Evolutionary conservation across 164 flowering plant genomes (phyloP).

Genomic region (Umbilicus rupestris): DNA sequence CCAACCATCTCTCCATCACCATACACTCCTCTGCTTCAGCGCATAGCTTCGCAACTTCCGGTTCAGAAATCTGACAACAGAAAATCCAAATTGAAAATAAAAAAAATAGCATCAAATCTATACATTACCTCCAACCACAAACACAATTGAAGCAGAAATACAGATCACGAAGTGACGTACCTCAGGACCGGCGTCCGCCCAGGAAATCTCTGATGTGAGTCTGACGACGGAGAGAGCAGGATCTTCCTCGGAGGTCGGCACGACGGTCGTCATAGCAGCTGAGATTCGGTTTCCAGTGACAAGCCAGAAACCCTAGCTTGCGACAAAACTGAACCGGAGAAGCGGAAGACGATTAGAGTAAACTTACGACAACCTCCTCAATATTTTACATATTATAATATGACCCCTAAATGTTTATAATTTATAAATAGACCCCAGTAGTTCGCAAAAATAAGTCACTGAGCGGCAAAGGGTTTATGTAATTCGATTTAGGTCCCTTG

Average conservation of each 20-base stretch:
- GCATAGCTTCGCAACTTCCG: conserved; percentile 52
- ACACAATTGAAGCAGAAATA: background rate
- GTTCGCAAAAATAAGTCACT: no score
- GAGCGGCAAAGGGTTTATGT: no score
- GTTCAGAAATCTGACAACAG: conserved; percentile 57
- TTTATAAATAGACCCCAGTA: background rate
- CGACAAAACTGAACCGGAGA: no score
- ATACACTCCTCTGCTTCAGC: conserved; percentile 77
- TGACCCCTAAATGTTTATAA: no score
- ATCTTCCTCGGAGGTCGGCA: conserved; percentile 81
- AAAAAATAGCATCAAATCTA: background rate
- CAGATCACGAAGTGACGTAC: conserved; percentile 21
- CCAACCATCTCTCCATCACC: conserved; percentile 63
- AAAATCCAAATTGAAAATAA: background rate
- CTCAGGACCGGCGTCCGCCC: conserved; percentile 98
- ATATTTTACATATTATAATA: no score
- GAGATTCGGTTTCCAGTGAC: background rate
- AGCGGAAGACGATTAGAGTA: no score
- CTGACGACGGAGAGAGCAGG: conserved; percentile 71
- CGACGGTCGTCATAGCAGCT: conserved; percentile 61
- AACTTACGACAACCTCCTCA: no score
- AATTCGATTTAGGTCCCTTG: background rate
- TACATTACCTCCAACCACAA: background rate
- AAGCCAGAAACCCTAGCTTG: conserved; percentile 5
- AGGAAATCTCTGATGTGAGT: conserved; percentile 69